Conservation (phyloP, 179 eudicot genomes). For the Gypsophila paniculata region DNA sequence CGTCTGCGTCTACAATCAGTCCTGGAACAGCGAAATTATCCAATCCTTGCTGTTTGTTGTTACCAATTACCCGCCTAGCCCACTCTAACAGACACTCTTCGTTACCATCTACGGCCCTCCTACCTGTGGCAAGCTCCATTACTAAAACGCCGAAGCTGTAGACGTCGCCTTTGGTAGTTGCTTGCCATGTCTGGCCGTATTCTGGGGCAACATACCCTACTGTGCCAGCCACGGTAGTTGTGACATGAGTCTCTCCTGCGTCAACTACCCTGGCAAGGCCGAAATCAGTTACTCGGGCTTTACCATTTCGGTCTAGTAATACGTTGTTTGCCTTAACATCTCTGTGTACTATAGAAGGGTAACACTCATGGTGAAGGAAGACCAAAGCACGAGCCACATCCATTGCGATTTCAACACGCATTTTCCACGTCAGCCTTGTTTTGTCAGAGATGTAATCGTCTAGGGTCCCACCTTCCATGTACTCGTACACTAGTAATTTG, state of each 20-base stretch:
- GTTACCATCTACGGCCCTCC: slow-evolving; percentile 76
- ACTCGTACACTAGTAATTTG: slow-evolving; percentile 78
- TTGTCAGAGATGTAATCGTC: slow-evolving; percentile 61
- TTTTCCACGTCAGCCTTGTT: slow-evolving; percentile 46
- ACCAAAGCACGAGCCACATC: slow-evolving; percentile 79
- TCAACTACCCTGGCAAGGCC: slow-evolving; percentile 80
- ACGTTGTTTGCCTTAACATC: slow-evolving; percentile 97
- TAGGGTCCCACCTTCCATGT: slow-evolving; percentile 87
- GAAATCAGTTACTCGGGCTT: slow-evolving; percentile 80
- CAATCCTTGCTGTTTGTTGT: slow-evolving; percentile 31
- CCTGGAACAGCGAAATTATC: slow-evolving; percentile 31
- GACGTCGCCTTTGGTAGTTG: slow-evolving; percentile 95
- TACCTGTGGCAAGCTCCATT: slow-evolving; percentile 90
- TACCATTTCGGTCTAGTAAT: slow-evolving; percentile 61
- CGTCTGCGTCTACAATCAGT: slow-evolving; percentile 37
- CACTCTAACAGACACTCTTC: slow-evolving; percentile 90
- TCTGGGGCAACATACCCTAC: slow-evolving; percentile 96
- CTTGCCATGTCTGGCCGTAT: slow-evolving; percentile 90
- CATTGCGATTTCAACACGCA: slow-evolving; percentile 53
- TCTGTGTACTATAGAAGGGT: slow-evolving; percentile 74
- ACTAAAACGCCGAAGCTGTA: slow-evolving; percentile 86
- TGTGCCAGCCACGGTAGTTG: slow-evolving; percentile 91
- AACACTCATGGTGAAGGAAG: slow-evolving; percentile 82
- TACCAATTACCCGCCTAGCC: slow-evolving; percentile 56
- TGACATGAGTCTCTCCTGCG: slow-evolving; percentile 76